phyloP scores from a whole-genome alignment of 305 asterid genomes.

The Petunia hybrid region DNA sequence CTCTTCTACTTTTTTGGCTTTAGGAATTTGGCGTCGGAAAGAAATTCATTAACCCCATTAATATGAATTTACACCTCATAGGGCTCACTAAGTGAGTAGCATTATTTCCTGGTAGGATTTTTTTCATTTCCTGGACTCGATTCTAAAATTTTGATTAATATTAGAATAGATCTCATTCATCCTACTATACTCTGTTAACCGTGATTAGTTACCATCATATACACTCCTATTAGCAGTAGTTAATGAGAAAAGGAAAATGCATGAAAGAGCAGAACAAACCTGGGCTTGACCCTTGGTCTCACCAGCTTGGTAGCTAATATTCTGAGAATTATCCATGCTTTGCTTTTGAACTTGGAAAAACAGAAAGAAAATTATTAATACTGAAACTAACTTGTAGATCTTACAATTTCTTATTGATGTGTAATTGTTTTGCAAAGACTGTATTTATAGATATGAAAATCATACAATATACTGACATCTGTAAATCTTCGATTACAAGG shows the following conservation, averaged over 20 bases:
- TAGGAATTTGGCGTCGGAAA: too few relatives aligned
- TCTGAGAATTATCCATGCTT: constrained; percentile 59
- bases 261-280: constrained; percentile 33
- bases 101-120: too few relatives aligned
- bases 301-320: constrained; percentile 57
- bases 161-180: too few relatives aligned
- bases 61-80: too few relatives aligned
- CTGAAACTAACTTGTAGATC: neutral
- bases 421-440: neutral
- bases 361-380: too few relatives aligned
- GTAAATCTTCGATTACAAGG: neutral
- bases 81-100: too few relatives aligned
- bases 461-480: neutral
- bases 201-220: too few relatives aligned
- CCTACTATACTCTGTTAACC: too few relatives aligned
- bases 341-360: constrained; percentile 7
- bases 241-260: neutral
- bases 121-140: too few relatives aligned
- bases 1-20: too few relatives aligned
- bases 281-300: constrained; percentile 63
- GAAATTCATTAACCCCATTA: too few relatives aligned
- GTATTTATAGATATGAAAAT: neutral
- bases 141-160: too few relatives aligned
- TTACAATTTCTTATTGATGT: neutral
- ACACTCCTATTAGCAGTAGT: neutral